Base-by-base conservation (phyloP, 768 basidiomycete genomes). In the Crepidotus variabilis region DNA sequence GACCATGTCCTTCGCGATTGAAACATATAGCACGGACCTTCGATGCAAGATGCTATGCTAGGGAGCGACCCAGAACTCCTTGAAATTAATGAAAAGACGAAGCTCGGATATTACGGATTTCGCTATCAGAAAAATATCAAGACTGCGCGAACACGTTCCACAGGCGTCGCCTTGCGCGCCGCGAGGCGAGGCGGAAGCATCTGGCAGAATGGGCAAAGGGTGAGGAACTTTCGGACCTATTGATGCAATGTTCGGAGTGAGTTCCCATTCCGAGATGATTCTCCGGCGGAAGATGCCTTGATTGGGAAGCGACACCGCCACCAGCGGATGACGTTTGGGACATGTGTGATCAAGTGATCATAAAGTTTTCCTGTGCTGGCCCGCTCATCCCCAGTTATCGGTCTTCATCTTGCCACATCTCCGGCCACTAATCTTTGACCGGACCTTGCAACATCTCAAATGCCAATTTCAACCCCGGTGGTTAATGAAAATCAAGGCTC, bases 251-350 rank as follows among this genome's bases (percentile, higher is more conserved):
- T 11, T 43, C 39, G 39, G 39, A 43, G 18, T 43, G 18, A 8
- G 18, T 43, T 43, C 10, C 59, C 51, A 57, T 57, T 60, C 52
- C 21, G 35, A 57, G 54, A 50, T 21, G 52, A 57, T 61, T 58
- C 56, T 59, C 65, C 65, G 66, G 64, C 60, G 60, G 61, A 57
- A 51, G 53, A 54, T 56, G 56, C 35, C 56, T 50, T 39, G 46
- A 59, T 55, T 57, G 57, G 60, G 62, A 20, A 55, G 28, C 51
- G 53, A 23, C 49, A 50, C 57, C 55, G 59, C 51, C 53, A 57
- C 53, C 58, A 58, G 20, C 32, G 49, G 55, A 49, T 24, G 52
- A 39, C 43, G 23, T 50, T 47, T 57, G 60, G 59, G 54, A 56
- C 57, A 54, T 47, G 43, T 18, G 16, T 28, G 52, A 62, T 60